Conservation (phyloP, 768 basidiomycete species). For the Rhodotorula graminis region DNA sequence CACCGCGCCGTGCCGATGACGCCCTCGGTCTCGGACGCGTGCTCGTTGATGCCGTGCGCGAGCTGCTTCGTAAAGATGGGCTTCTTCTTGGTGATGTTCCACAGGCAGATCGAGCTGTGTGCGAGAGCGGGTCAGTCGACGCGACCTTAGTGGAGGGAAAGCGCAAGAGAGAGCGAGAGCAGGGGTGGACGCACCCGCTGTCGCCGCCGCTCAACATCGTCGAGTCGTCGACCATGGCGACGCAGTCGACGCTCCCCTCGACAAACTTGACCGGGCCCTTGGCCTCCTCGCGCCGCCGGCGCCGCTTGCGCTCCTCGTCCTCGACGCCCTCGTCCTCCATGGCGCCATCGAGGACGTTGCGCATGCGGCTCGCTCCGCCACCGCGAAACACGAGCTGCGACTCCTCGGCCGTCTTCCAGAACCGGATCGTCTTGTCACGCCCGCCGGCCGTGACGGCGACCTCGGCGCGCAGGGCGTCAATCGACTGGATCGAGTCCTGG, state of each 20-base stretch:
- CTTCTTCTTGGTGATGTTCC: slow-evolving; percentile 90
- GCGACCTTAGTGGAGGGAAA: neutral
- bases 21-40: slow-evolving; percentile 67
- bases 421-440: slow-evolving; percentile 83
- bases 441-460: slow-evolving; percentile 81
- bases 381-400: slow-evolving; percentile 93
- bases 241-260: slow-evolving; percentile 86
- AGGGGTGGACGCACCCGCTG: slow-evolving; percentile 66
- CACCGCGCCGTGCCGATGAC: slow-evolving; percentile 73
- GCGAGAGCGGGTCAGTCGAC: neutral
- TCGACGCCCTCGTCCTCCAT: slow-evolving; percentile 45
- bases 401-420: slow-evolving; percentile 95
- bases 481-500: slow-evolving; percentile 72
- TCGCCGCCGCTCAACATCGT: slow-evolving; percentile 92
- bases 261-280: slow-evolving; percentile 54
- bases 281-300: slow-evolving; percentile 52
- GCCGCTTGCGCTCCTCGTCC: slow-evolving; percentile 53
- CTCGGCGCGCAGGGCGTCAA: slow-evolving; percentile 78
- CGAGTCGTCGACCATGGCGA: slow-evolving; percentile 91
- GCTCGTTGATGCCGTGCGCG: slow-evolving; percentile 78
- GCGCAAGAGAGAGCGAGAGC: too few species aligned
- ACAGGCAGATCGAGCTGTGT: slow-evolving; percentile 77
- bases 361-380: slow-evolving; percentile 74
- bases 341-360: slow-evolving; percentile 75
- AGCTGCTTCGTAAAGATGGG: slow-evolving; percentile 79